A percentile compares a stretch with the other conserved stretches of the same genome.
These are phyloP conservation scores for Puccinia coronata DNA, from an alignment of 1,284 basidiomycete genomes.

Conservation along the genomic window DNA sequence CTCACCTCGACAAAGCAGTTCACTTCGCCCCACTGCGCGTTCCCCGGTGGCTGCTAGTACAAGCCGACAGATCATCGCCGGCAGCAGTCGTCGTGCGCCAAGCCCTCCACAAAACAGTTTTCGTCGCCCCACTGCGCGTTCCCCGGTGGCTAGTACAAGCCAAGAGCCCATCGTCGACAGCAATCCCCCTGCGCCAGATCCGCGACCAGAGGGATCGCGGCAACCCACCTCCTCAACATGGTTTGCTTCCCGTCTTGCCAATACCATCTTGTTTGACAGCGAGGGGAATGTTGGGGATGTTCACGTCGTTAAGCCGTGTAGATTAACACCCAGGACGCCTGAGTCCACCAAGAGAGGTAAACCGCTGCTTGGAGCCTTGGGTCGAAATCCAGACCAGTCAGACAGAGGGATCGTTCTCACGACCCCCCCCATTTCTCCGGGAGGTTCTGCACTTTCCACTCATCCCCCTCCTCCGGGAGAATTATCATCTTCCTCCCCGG, in stretches of 20 bases:
- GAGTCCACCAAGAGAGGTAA: not conserved
- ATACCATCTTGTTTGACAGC: not conserved
- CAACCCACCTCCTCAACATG: not conserved
- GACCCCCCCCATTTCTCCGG: not conserved
- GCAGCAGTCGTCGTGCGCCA: too few relatives aligned
- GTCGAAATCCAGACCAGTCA: not conserved
- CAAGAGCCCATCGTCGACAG: too few relatives aligned
- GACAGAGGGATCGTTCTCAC: not conserved
- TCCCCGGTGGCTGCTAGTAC: too few relatives aligned
- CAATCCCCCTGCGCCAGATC: too few relatives aligned
- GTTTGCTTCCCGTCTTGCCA: not conserved
- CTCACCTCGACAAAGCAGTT: too few relatives aligned
- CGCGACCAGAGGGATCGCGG: too few relatives aligned
- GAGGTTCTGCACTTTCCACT: not conserved
- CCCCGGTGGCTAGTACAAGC: too few relatives aligned
- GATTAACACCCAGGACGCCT: not conserved
- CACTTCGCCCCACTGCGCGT: too few relatives aligned
- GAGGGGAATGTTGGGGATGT: not conserved
- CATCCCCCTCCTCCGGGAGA: not conserved
- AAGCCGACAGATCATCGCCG: too few relatives aligned
- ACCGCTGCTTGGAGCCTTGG: not conserved
- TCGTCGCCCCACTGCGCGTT: too few relatives aligned
- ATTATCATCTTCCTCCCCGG: not conserved
- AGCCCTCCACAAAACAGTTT: too few relatives aligned
- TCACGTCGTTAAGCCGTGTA: not conserved